Base-by-base conservation (phyloP, 2,329 filamentous ascomycete genomes). In the Ceratocystis lukuohia region DNA sequence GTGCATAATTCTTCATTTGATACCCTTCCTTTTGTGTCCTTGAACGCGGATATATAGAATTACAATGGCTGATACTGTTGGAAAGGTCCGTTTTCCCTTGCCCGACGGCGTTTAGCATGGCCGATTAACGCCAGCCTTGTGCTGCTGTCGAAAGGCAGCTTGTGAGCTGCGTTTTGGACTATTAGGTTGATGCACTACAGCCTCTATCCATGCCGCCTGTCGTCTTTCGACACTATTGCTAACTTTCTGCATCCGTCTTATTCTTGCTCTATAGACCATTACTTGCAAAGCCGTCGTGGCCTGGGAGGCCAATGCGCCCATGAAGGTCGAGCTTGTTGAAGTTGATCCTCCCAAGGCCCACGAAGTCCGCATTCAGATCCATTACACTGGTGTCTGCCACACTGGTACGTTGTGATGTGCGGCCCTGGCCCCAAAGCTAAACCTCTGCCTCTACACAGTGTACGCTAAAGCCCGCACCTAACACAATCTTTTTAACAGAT, bases 361-460 rank as follows among this genome's bases (percentile, higher is more conserved):
- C 79, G 94, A 99, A 80, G 94, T 99, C 74, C 90, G 94, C 73
- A 96, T 99, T 75, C 80, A 97, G 81, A 90, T 97, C 76, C 88
- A 93, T 82, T 95, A 96, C 82, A 99, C 94, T 65, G 94, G 94
- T 78, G 94, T 99, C 75, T 99, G 94, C 82, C 94, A 99, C 80
- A 99, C 93, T 75, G 90, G 90, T 94, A 79, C 25, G 69, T 67
- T 46, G 22, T 20, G 41, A 61, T 37, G 5, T 41, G 15, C n/a
- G 37, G 22, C 8, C 20, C 28, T 25, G 20, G 20, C 12, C 10
- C 50, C 30, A 20, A 7, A 28, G 33, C 50, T 10, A 15, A 59
- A 3, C 63, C 8, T 15, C 33, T 57, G 7, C 17, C 33, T 41
- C 12, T 53, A 44, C 50, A 12, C 17, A 64, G 28, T 28, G 5